Conservation (phyloP, 768 basidiomycete species). For the Pleurotus djamor region DNA sequence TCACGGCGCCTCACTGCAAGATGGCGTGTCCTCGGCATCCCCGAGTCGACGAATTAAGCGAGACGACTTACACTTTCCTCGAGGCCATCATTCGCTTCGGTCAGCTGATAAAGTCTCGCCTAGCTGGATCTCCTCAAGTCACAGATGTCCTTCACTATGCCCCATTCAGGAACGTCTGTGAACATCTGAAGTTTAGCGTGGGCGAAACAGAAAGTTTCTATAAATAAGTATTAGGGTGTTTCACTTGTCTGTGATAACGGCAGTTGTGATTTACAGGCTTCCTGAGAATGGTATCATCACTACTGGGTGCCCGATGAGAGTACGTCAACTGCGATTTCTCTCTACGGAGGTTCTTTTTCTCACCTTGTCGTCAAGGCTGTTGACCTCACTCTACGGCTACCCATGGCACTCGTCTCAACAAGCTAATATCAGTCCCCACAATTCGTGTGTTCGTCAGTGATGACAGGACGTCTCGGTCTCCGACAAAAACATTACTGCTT, state of each 20-base stretch:
- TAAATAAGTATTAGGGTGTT: neutral
- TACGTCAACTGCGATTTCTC: neutral
- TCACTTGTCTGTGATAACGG: neutral
- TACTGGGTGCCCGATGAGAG: neutral
- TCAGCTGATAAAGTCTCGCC: neutral
- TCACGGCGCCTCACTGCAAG: neutral
- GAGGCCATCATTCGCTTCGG: neutral
- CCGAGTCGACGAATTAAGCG: neutral
- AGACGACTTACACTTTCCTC: neutral
- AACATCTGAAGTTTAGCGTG: neutral
- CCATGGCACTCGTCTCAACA: too few relatives aligned
- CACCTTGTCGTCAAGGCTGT: neutral
- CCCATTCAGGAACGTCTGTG: neutral
- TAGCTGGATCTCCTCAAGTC: neutral
- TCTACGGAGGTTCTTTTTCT: neutral
- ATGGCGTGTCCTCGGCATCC: neutral
- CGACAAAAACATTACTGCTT: neutral
- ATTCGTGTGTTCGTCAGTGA: neutral
- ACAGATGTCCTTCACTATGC: neutral
- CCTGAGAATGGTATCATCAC: neutral
- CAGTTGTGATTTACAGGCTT: neutral
- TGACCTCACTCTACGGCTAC: neutral
- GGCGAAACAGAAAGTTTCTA: neutral
- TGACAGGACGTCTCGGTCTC: neutral
- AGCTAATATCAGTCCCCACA: neutral